A percentile compares a stretch with the other conserved stretches of the same genome.
Conservation (phyloP, 106 monocot species). For the Platanthera guangdongensis region DNA sequence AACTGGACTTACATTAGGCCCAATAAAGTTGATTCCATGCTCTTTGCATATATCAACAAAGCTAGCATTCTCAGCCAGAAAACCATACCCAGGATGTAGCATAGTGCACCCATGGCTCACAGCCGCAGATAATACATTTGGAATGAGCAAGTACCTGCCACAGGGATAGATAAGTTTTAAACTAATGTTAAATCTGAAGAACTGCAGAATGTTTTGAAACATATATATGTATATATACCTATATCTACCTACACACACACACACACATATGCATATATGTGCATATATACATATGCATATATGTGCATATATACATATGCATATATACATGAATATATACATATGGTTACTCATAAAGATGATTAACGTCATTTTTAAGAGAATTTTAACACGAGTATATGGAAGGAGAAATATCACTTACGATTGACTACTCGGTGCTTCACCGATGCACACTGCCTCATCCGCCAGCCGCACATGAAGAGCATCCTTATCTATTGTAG, state of each 20-base stretch:
- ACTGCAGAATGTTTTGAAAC: not conserved
- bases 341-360: not conserved
- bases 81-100: constrained; percentile 96
- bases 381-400: not conserved
- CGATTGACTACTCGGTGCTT: constrained; percentile 97
- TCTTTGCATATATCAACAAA: constrained; percentile 91
- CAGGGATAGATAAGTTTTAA: not conserved
- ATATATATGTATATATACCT: not conserved
- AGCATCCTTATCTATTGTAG: constrained; percentile 84
- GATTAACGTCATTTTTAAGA: not conserved
- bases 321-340: too few species aligned
- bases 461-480: constrained; percentile 90
- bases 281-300: too few species aligned
- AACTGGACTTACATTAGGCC: constrained; percentile 63
- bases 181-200: not conserved
- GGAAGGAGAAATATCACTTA: constrained; percentile 24
- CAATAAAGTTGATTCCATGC: constrained; percentile 94
- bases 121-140: constrained; percentile 87
- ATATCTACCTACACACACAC: too few species aligned
- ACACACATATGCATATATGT: too few species aligned
- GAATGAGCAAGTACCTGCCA: constrained; percentile 65
- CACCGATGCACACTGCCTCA: constrained; percentile 89
- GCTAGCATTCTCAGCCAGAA: constrained; percentile 86
- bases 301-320: too few species aligned
- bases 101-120: constrained; percentile 82